A percentile compares a stretch with the other conserved stretches of the same genome.
These are phyloP conservation scores for Mrakia frigida DNA, from an alignment of 768 basidiomycete species.

Conservation along the genomic window DNA sequence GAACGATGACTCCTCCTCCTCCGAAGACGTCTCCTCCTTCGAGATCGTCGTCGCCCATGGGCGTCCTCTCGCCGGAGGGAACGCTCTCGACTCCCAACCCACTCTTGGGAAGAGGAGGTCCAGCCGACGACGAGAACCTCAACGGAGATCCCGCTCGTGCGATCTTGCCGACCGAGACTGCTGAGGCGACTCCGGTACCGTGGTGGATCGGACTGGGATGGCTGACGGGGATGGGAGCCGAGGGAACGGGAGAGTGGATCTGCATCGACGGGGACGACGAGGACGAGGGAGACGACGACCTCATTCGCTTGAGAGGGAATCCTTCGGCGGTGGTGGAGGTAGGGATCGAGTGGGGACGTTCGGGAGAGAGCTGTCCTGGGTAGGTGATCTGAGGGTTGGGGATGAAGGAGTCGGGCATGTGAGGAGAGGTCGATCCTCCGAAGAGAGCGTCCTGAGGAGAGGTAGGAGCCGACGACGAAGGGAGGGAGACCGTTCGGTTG, in stretches of 20 bases:
- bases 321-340: background rate
- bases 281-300: constrained; percentile 19
- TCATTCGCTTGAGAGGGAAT: constrained; percentile 10
- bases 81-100: constrained; percentile 10
- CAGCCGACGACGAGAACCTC: constrained; percentile 22
- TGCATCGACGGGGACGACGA: background rate
- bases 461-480: background rate
- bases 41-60: constrained; percentile 4
- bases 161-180: constrained; percentile 16
- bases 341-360: background rate
- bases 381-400: constrained; percentile 4
- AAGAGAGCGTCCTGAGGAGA: constrained; percentile 8
- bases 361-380: constrained; percentile 21
- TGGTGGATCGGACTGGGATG: constrained; percentile 21
- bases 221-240: background rate
- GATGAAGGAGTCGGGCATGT: constrained; percentile 11
- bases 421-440: background rate
- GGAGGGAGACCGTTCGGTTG: background rate
- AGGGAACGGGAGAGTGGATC: background rate
- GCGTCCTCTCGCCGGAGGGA: constrained; percentile 9
- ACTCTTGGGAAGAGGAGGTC: constrained; percentile 14
- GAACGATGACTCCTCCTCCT: background rate
- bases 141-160: constrained; percentile 18
- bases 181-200: constrained; percentile 4
- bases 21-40: background rate